Percentiles rank a stretch among this genome's conserved stretches.
Evolutionary conservation across 768 basidiomycete genomes (phyloP).

Genomic region (Serendipita sp.): DNA sequence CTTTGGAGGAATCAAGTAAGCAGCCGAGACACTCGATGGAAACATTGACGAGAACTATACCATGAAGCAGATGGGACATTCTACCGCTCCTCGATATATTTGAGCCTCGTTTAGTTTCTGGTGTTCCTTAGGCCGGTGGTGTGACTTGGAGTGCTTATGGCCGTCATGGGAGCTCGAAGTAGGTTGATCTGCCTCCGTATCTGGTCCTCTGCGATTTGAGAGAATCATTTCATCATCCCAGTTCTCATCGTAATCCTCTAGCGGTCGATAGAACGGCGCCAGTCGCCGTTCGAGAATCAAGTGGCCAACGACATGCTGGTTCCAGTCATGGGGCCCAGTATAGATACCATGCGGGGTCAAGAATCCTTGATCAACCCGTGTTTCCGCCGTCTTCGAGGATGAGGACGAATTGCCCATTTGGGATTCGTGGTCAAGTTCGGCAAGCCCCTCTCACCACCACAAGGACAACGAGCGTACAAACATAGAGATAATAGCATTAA

Average conservation of each 20-base stretch:
- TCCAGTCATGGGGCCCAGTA: conserved; percentile 75
- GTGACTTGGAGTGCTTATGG: not conserved
- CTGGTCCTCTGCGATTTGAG: conserved; percentile 49
- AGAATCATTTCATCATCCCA: conserved; percentile 85
- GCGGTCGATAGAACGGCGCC: conserved; percentile 89
- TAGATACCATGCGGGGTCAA: conserved; percentile 77
- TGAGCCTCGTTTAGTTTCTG: conserved; percentile 52
- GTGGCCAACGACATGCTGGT: conserved; percentile 69
- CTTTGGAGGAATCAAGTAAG: conserved; percentile 28
- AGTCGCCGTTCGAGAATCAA: conserved; percentile 77
- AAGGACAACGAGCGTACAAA: no score
- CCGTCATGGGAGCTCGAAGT: conserved; percentile 4
- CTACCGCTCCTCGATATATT: conserved; percentile 68
- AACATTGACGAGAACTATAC: conserved; percentile 31
- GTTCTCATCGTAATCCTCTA: conserved; percentile 79
- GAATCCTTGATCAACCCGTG: conserved; percentile 67
- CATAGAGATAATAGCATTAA: no score
- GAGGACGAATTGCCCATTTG: conserved; percentile 72
- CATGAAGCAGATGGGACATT: conserved; percentile 97
- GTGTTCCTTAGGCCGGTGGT: conserved; percentile 36
- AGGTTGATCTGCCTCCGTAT: not conserved
- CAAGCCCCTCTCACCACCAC: no score
- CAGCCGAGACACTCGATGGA: conserved; percentile 9
- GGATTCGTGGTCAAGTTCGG: conserved; percentile 3
- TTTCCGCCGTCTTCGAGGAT: conserved; percentile 63